Conservation (phyloP, 805 yeast species). For the Spathaspora gorwiae region DNA sequence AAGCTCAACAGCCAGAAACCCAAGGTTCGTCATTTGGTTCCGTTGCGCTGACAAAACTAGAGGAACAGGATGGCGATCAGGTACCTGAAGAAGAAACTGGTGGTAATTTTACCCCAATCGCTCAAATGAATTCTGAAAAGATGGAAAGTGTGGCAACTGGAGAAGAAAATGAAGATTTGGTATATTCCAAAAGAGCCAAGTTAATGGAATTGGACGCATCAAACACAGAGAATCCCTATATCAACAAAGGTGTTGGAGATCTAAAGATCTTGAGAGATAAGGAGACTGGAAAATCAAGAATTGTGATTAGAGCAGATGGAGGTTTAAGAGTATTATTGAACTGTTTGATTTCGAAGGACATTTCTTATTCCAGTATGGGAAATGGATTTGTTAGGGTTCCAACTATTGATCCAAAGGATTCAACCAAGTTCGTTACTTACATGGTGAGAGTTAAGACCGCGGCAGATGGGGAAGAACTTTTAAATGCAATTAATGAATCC, state of each 20-base stretch:
- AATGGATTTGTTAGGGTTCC: slow-evolving; percentile 68
- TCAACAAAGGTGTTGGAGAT: slow-evolving; percentile 74
- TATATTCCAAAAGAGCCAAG: slow-evolving; percentile 67
- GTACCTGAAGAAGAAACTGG: slow-evolving; percentile 43
- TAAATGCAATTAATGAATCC: slow-evolving; percentile 25
- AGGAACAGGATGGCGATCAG: slow-evolving; percentile 8
- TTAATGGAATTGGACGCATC: slow-evolving; percentile 51
- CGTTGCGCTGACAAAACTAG: background rate
- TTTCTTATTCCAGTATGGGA: slow-evolving; percentile 59
- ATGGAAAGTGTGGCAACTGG: slow-evolving; percentile 58
- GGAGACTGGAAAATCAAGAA: slow-evolving; percentile 58
- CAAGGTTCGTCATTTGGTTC: slow-evolving; percentile 7
- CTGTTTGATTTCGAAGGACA: slow-evolving; percentile 50
- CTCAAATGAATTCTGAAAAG: slow-evolving; percentile 36
- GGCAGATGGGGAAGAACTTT: slow-evolving; percentile 58
- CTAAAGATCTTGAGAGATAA: slow-evolving; percentile 65
- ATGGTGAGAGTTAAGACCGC: slow-evolving; percentile 72
- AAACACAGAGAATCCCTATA: slow-evolving; percentile 48
- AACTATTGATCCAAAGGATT: slow-evolving; percentile 42
- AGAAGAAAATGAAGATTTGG: slow-evolving; percentile 72
- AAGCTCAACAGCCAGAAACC: slow-evolving; percentile 7
- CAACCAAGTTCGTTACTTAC: slow-evolving; percentile 60
- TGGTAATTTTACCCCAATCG: slow-evolving; percentile 42
- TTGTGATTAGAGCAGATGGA: slow-evolving; percentile 85
- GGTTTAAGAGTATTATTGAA: slow-evolving; percentile 76